Base-by-base conservation (phyloP, 169 alveolate species). In the Plasmodium cynomolgi region DNA sequence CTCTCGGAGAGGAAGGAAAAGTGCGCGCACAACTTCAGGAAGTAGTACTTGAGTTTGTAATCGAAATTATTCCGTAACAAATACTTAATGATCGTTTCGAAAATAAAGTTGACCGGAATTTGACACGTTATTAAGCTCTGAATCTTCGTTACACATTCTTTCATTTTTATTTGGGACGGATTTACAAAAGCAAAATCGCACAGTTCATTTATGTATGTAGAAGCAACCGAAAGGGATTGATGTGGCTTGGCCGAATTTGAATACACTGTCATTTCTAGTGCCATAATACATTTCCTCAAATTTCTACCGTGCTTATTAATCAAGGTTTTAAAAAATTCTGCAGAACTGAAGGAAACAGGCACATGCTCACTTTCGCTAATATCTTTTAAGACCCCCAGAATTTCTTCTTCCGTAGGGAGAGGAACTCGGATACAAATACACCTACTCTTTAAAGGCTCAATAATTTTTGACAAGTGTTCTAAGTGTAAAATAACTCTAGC, bases 381-480 rank as follows among this genome's bases (percentile, higher is more conserved):
- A 85, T 85, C 54, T 47, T 74, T 74, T 85, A 85, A 11, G 0
- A 85, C 93, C 17, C 23, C 13, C 37, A 74, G 23, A 29, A 96
- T 97, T 93, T 97, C 99, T 2, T 93, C 96, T 62, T 95, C 94
- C 31, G 97, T 84, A 20, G 99, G 99, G 34, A 99, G 97, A 56
- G 99, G 98, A 33, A 98, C 98, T 83, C 99, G 97, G 20, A 99
- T 98, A 83, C 99, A 95, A 37, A 98, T 96, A 93, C 99, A 98
- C 88, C 99, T 98, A 81, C 99, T 97, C 95, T 99, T 97, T 39
- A 98, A 85, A n/a, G 99, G 99, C 44, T 96, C 97, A 50, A 98
- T 98, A 20, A 98, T 95, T 68, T 95, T 84, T 15, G 98, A 97
- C 58, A 96, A 93, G 75, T 97, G 98, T 26, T 98, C 98, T 62